phyloP scores from a whole-genome alignment of 345 rosid species.

The Populus alba region DNA sequence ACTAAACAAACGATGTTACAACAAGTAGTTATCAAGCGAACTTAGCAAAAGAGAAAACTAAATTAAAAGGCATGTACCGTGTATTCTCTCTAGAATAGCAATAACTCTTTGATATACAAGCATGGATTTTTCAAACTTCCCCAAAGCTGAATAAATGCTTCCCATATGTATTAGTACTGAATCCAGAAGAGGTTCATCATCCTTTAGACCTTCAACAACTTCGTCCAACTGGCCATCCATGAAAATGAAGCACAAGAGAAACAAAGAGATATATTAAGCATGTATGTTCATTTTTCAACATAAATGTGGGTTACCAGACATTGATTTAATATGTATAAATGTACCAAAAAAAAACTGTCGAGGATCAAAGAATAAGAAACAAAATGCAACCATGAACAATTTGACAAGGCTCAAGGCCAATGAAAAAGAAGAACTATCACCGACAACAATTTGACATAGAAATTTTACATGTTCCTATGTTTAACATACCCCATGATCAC shows the following conservation, averaged over 20 bases:
- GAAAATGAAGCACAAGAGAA: slow-evolving; percentile 18
- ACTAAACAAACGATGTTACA: neutral
- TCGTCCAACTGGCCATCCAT: slow-evolving; percentile 53
- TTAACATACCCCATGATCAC: neutral
- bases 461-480: neutral
- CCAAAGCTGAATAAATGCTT: slow-evolving; percentile 71
- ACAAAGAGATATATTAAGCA: slow-evolving; percentile 14
- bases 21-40: neutral
- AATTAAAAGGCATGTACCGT: slow-evolving; percentile 40
- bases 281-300: neutral
- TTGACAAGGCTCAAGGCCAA: neutral
- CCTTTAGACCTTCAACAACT: slow-evolving; percentile 46
- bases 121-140: slow-evolving; percentile 61
- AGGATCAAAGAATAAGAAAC: neutral
- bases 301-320: slow-evolving; percentile 1
- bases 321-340: neutral
- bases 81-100: slow-evolving; percentile 46
- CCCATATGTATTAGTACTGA: slow-evolving; percentile 73
- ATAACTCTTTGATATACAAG: slow-evolving; percentile 50
- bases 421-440: neutral
- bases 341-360: neutral
- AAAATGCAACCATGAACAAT: neutral
- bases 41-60: neutral
- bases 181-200: slow-evolving; percentile 62
- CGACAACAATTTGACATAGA: no score